Evolutionary conservation across 257 asterid genomes (phyloP).

Genomic region (Datura wrightii): DNA sequence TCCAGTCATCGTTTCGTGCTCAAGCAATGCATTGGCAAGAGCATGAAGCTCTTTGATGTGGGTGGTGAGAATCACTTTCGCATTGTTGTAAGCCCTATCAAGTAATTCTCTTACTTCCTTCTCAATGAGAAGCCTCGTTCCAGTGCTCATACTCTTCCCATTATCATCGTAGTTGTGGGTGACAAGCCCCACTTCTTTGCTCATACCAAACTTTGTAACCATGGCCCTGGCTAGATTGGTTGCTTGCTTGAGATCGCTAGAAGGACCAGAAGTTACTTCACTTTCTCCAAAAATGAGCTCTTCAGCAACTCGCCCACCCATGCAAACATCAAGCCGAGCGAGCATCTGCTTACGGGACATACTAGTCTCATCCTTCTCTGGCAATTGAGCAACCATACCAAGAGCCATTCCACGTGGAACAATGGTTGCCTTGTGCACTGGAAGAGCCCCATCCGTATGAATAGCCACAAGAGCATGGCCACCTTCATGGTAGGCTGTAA

Average conservation of each 20-base stretch:
- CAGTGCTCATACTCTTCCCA: constrained; percentile 93
- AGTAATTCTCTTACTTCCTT: constrained; percentile 67
- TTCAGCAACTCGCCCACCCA: constrained; percentile 96
- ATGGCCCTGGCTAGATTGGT: constrained; percentile 76
- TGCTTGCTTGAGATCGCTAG: constrained; percentile 77
- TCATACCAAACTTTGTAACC: constrained; percentile 90
- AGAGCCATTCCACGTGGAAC: constrained; percentile 92
- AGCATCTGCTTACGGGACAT: constrained; percentile 83
- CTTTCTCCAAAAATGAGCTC: constrained; percentile 86
- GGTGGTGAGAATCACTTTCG: constrained; percentile 64
- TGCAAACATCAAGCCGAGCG: constrained; percentile 77
- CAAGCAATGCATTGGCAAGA: constrained; percentile 80
- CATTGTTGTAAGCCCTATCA: constrained; percentile 72
- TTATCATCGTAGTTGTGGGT: constrained; percentile 77
- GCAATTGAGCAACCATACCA: constrained; percentile 90
- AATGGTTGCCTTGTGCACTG: constrained; percentile 91
- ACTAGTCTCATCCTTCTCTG: constrained; percentile 84
- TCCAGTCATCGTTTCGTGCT: constrained; percentile 81
- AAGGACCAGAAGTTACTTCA: constrained; percentile 91
- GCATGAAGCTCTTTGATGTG: constrained; percentile 76
- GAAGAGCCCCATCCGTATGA: constrained; percentile 82
- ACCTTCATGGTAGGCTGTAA: constrained; percentile 90
- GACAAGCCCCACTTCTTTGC: constrained; percentile 76
- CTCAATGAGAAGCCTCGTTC: constrained; percentile 81
- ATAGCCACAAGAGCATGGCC: constrained; percentile 96